Conservation (phyloP, 805 yeast genomes). For the Torulaspora maleeae region DNA sequence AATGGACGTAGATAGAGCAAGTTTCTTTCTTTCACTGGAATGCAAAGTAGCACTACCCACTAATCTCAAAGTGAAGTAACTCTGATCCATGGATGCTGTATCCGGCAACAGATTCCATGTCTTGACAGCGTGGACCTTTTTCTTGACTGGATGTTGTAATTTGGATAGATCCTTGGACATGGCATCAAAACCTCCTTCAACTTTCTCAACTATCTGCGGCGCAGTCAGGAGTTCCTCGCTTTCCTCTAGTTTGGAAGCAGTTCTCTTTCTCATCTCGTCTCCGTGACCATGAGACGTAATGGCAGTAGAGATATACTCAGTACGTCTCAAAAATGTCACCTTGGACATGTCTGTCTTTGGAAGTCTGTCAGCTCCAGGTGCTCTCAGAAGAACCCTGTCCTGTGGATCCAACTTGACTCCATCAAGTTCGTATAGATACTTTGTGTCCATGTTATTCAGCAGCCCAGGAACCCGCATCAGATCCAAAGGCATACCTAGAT, state of each 20-base stretch:
- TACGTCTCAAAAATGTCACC: constrained; percentile 83
- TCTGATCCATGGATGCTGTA: constrained; percentile 82
- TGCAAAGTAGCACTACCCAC: constrained; percentile 47
- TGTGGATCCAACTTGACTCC: constrained; percentile 61
- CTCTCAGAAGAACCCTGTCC: constrained; percentile 72
- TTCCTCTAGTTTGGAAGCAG: constrained; percentile 21
- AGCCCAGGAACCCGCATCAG: constrained; percentile 60
- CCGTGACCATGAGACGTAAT: constrained; percentile 36
- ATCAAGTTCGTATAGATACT: constrained; percentile 39
- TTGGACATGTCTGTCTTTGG: constrained; percentile 39
- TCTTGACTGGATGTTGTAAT: constrained; percentile 76
- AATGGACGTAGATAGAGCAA: constrained; percentile 52
- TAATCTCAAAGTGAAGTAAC: constrained; percentile 60
- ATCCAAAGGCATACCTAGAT: constrained; percentile 75
- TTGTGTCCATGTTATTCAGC: constrained; percentile 55
- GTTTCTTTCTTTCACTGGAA: constrained; percentile 32
- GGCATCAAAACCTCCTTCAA: constrained; percentile 72
- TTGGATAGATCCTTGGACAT: constrained; percentile 44
- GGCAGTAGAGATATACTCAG: constrained; percentile 80
- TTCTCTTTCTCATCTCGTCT: constrained; percentile 31
- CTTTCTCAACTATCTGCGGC: constrained; percentile 34
- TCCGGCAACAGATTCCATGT: constrained; percentile 86
- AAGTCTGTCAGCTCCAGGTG: constrained; percentile 52
- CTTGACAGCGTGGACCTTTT: constrained; percentile 63
- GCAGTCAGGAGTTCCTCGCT: constrained; percentile 27